Conservation (phyloP, 2,329 filamentous ascomycete genomes). For the Aplosporella prunicola region DNA sequence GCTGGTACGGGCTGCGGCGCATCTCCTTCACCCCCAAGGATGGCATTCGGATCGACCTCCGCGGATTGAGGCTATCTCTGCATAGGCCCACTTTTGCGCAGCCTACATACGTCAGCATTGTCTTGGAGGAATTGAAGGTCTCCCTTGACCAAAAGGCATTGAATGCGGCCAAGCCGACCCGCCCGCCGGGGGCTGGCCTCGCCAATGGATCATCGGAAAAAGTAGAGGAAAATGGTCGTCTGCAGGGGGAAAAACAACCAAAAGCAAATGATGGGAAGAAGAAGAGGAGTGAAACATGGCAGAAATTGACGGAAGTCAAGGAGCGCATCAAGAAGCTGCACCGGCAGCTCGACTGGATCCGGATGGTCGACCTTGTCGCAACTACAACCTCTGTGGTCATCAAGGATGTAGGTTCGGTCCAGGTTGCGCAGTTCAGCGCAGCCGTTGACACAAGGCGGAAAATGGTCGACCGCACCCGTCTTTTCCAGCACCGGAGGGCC, state of each 20-base stretch:
- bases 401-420: constrained; percentile 71
- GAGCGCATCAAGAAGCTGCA: constrained; percentile 81
- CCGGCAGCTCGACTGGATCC: constrained; percentile 76
- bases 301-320: constrained; percentile 66
- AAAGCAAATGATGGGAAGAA: constrained; percentile 24
- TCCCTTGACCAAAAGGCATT: constrained; percentile 68
- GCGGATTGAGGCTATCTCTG: constrained; percentile 76
- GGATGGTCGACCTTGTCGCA: constrained; percentile 80
- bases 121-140: constrained; percentile 74
- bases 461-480: constrained; percentile 79
- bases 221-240: constrained; percentile 16
- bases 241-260: constrained; percentile 16
- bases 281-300: constrained; percentile 66
- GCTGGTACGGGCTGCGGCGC: constrained; percentile 82
- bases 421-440: constrained; percentile 74
- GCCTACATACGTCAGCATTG: constrained; percentile 90
- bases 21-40: constrained; percentile 84
- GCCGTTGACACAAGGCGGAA: constrained; percentile 86
- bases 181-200: constrained; percentile 15
- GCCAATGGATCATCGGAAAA: constrained; percentile 8
- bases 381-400: constrained; percentile 69
- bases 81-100: constrained; percentile 95
- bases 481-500: constrained; percentile 60
- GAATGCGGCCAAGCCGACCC: constrained; percentile 26
- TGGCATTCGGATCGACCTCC: constrained; percentile 81